Evolutionary conservation across 2,329 filamentous ascomycete species (phyloP).

Genomic region (Colletotrichum sp.): DNA sequence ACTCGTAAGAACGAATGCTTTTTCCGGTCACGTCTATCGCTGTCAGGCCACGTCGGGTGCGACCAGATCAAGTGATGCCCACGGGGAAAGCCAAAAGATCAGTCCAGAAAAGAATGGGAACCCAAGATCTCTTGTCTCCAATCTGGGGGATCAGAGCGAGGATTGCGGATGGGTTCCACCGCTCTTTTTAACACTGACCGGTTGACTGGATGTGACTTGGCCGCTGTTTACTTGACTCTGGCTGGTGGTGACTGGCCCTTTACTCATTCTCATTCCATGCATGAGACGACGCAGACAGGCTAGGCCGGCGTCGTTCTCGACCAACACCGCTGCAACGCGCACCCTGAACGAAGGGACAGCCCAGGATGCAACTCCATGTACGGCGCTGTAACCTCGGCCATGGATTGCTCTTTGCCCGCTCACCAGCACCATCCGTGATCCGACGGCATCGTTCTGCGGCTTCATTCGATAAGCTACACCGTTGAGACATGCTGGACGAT

Average conservation of each 20-base stretch:
- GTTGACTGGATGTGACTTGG: neutral
- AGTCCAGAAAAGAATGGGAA: neutral
- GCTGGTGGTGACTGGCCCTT: neutral
- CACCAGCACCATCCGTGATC: neutral
- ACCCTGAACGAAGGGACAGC: neutral
- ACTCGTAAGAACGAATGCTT: neutral
- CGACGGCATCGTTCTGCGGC: neutral
- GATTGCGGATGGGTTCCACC: neutral
- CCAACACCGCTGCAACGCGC: neutral
- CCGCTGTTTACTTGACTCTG: neutral
- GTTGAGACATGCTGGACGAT: neutral
- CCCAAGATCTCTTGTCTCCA: neutral
- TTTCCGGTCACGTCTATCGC: neutral
- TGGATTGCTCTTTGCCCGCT: neutral
- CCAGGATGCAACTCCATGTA: neutral
- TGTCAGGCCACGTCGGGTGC: conserved; percentile 5
- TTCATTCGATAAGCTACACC: neutral
- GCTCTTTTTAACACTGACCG: neutral
- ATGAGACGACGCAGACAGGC: conserved; percentile 1
- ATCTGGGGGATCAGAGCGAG: neutral
- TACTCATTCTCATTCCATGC: neutral
- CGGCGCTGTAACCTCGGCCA: neutral
- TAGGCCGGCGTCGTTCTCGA: neutral
- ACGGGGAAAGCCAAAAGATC: neutral
- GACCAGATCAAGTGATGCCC: neutral